Evolutionary conservation across 2,329 filamentous ascomycete genomes (phyloP).

Genomic region (Ilyonectria mors-panacis): DNA sequence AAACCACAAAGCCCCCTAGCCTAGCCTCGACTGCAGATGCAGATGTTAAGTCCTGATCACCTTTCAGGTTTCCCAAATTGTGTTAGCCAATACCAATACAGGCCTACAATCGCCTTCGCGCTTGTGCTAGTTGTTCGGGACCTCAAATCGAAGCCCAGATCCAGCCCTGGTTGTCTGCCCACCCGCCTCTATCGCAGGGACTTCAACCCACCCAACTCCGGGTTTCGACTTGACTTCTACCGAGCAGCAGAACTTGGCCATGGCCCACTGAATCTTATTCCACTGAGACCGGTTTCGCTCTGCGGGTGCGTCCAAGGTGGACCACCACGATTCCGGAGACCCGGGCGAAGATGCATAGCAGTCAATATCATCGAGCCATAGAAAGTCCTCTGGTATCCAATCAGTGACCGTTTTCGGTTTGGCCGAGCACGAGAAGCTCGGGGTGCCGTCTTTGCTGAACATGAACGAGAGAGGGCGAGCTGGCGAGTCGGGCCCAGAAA

Average conservation of each 20-base stretch:
- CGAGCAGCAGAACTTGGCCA: constrained; percentile 16
- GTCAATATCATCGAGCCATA: neutral
- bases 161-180: neutral
- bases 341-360: neutral
- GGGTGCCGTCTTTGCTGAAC: constrained; percentile 23
- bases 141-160: neutral
- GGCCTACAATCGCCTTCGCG: neutral
- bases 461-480: constrained; percentile 8
- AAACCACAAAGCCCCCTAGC: no score
- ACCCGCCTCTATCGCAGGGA: neutral
- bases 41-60: no score
- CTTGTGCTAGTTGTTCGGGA: neutral
- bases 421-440: constrained; percentile 16
- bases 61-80: neutral
- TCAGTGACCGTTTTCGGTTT: constrained; percentile 14
- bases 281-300: neutral
- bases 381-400: neutral
- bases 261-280: neutral
- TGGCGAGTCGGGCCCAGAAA: neutral
- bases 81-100: neutral
- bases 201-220: neutral
- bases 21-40: no score
- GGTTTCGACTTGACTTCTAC: constrained; percentile 21
- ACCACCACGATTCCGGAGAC: constrained; percentile 8
- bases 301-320: neutral